Evolutionary conservation across 2,329 filamentous ascomycete species (phyloP).

Genomic region (Rutstroemia sp.): DNA sequence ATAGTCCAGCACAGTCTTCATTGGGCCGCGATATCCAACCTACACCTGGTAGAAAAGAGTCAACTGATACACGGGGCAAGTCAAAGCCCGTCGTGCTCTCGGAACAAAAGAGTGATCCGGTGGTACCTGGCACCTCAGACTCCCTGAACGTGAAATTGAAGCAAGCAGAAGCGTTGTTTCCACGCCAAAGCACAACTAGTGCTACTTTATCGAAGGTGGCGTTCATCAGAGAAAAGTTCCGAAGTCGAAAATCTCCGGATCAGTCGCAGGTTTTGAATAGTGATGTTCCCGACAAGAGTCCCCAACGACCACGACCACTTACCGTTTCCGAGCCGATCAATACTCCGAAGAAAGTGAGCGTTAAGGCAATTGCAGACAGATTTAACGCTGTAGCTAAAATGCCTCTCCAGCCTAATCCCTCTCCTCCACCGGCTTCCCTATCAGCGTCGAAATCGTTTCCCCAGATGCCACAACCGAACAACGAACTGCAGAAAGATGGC

Average conservation of each 20-base stretch:
- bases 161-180: background rate
- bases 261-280: background rate
- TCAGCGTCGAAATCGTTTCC: constrained; percentile 1
- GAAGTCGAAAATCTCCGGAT: constrained; percentile 3
- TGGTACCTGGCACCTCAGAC: background rate
- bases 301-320: background rate
- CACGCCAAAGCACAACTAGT: background rate
- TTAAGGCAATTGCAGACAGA: constrained; percentile 26
- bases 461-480: background rate
- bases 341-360: constrained; percentile 13
- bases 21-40: background rate
- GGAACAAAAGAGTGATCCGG: background rate
- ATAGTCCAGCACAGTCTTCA: no score
- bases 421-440: constrained; percentile 12
- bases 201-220: constrained; percentile 6
- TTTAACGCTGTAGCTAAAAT: constrained; percentile 17
- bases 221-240: constrained; percentile 6
- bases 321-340: background rate
- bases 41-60: no score
- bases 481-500: background rate
- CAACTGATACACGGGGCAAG: no score
- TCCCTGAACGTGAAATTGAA: background rate
- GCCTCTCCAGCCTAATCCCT: constrained; percentile 3
- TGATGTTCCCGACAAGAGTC: background rate
- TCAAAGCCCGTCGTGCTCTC: no score